These are phyloP conservation scores for Backusella circina DNA, from an alignment of 192 early-diverging fungal genomes.

Conservation along the genomic window DNA sequence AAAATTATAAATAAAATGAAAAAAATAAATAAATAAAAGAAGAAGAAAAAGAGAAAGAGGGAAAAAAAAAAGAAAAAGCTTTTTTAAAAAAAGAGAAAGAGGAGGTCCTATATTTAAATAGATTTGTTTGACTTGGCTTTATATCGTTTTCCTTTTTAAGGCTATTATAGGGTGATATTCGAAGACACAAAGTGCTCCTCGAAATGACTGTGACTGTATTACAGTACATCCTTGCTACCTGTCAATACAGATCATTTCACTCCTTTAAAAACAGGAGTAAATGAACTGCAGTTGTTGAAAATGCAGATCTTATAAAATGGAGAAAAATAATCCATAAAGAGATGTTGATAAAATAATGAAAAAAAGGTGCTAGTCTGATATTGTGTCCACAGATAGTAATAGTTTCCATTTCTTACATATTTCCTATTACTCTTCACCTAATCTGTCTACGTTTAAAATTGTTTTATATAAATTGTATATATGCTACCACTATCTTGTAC, in stretches of 20 bases:
- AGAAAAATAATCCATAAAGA: neutral
- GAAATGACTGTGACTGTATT: neutral
- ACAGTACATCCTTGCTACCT: neutral
- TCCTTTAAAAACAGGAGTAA: constrained; percentile 3
- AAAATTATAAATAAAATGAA: neutral
- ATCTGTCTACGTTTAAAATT: neutral
- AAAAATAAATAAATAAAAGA: neutral
- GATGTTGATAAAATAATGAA: neutral
- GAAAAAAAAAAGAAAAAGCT: neutral
- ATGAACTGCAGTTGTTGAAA: neutral
- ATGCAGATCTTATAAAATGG: constrained; percentile 4
- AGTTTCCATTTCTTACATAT: neutral
- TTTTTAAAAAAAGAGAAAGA: neutral
- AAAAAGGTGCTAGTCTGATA: neutral
- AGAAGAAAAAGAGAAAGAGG: neutral
- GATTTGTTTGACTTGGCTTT: neutral
- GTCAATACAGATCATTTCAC: neutral
- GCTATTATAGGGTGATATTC: neutral
- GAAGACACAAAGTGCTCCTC: neutral
- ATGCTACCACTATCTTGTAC: too few species aligned
- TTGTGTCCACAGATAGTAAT: neutral
- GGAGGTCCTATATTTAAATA: constrained; percentile 2
- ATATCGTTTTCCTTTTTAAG: neutral
- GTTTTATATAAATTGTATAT: too few species aligned
- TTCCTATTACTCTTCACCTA: neutral